Percentiles rank a stretch among this genome's conserved stretches.
Conservation (phyloP, 1,284 basidiomycete genomes). For the Testicularia cyperi region DNA sequence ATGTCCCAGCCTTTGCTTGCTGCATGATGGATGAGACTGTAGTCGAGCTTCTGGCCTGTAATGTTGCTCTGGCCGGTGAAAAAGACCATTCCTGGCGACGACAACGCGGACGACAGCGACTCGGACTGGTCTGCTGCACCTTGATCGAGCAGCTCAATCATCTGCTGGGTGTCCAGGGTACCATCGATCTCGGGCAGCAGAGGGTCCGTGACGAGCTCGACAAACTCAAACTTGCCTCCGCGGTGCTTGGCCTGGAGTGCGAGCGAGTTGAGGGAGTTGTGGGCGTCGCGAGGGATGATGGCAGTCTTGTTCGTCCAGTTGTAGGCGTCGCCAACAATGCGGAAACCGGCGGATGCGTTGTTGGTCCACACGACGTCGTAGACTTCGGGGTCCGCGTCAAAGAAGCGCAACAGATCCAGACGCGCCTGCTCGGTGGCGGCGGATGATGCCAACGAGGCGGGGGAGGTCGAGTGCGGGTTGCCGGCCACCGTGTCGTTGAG, state of each 20-base stretch:
- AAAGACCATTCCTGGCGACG: slow-evolving; percentile 17
- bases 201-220: slow-evolving; percentile 10
- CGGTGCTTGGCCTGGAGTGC: background rate
- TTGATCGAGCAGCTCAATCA: too few relatives aligned
- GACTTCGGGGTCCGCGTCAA: slow-evolving; percentile 8
- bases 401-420: slow-evolving; percentile 6
- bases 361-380: slow-evolving; percentile 26
- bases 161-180: too few relatives aligned
- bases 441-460: background rate
- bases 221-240: slow-evolving; percentile 3
- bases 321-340: slow-evolving; percentile 17
- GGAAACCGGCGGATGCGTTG: slow-evolving; percentile 14
- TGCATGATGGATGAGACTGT: background rate
- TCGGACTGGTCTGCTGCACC: too few relatives aligned
- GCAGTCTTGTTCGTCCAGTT: slow-evolving; percentile 1
- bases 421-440: slow-evolving; percentile 4
- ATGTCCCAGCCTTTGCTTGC: slow-evolving; percentile 5
- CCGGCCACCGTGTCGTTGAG: slow-evolving; percentile 1
- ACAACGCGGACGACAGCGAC: too few relatives aligned
- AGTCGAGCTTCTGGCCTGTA: slow-evolving; percentile 14
- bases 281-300: slow-evolving; percentile 20
- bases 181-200: too few relatives aligned
- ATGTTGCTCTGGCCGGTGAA: slow-evolving; percentile 28
- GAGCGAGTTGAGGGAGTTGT: slow-evolving; percentile 19
- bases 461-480: slow-evolving; percentile 23